Evolutionary conservation across 495 filamentous ascomycete species (phyloP).

Genomic region (Aspergillus saccharolyticus): DNA sequence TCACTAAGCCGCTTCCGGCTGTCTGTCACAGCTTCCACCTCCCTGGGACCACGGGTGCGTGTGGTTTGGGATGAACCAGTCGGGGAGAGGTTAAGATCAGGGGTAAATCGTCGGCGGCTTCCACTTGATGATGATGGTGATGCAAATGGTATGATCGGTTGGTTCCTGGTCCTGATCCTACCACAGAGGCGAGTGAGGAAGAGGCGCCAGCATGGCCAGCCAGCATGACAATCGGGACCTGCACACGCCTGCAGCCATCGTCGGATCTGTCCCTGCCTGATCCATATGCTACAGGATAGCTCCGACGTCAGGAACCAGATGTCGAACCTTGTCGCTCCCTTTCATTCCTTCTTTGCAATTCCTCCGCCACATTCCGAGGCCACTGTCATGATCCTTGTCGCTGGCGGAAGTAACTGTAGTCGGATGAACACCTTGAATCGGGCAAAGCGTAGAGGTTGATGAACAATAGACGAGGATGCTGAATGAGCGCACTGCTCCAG

Average conservation of each 20-base stretch:
- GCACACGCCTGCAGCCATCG: neutral
- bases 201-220: neutral
- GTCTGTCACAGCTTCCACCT: constrained; percentile 18
- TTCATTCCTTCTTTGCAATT: neutral
- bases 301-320: neutral
- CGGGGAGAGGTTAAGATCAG: constrained; percentile 10
- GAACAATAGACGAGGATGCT: too few relatives aligned
- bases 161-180: neutral
- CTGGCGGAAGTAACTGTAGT: neutral
- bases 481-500: neutral
- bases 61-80: constrained; percentile 11
- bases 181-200: neutral
- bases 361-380: constrained; percentile 4
- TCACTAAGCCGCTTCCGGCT: constrained; percentile 14
- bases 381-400: neutral
- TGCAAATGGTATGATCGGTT: neutral
- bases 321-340: neutral
- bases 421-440: neutral
- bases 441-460: neutral
- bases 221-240: neutral
- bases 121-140: too few relatives aligned
- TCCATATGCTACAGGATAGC: too few relatives aligned
- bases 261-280: neutral
- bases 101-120: neutral
- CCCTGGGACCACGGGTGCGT: constrained; percentile 15